These are phyloP conservation scores for Magnolia officinalis DNA, from an alignment of 164 flowering plant genomes.

Conservation along the genomic window DNA sequence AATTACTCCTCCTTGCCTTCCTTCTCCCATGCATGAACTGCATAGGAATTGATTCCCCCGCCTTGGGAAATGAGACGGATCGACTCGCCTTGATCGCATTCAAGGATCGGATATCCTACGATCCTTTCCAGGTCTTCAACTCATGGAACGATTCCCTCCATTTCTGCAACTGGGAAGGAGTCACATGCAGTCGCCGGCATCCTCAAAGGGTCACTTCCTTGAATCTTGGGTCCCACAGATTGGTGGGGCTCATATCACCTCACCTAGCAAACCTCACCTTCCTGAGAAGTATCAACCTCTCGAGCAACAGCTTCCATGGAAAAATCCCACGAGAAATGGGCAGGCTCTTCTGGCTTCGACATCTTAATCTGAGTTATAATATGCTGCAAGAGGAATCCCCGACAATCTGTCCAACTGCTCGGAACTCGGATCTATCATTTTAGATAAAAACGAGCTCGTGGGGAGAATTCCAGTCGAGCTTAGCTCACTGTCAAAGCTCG, in stretches of 20 bases:
- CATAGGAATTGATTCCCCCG: background rate
- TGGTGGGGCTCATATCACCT: slow-evolving; percentile 6
- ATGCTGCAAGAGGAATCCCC: slow-evolving; percentile 9
- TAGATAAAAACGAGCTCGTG: background rate
- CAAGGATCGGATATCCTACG: background rate
- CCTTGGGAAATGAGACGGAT: slow-evolving; percentile 8
- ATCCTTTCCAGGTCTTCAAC: background rate
- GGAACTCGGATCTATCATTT: background rate
- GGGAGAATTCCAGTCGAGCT: slow-evolving; percentile 7
- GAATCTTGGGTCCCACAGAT: background rate
- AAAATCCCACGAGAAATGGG: slow-evolving; percentile 12
- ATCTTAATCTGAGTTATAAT: background rate
- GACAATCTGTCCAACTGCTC: slow-evolving; percentile 3
- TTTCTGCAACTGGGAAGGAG: slow-evolving; percentile 16
- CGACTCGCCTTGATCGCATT: slow-evolving; percentile 3
- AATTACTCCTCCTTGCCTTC: too few relatives aligned
- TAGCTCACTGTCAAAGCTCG: background rate
- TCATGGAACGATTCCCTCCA: slow-evolving; percentile 13
- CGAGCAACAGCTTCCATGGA: slow-evolving; percentile 8
- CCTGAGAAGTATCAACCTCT: slow-evolving; percentile 4
- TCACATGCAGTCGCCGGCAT: slow-evolving; percentile 6
- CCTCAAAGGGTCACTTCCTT: background rate
- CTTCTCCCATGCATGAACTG: too few relatives aligned
- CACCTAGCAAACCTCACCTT: slow-evolving; percentile 14
- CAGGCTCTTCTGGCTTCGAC: slow-evolving; percentile 1